Evolutionary conservation across 2,329 filamentous ascomycete species (phyloP).

Genomic region (Exophiala calicioides): DNA sequence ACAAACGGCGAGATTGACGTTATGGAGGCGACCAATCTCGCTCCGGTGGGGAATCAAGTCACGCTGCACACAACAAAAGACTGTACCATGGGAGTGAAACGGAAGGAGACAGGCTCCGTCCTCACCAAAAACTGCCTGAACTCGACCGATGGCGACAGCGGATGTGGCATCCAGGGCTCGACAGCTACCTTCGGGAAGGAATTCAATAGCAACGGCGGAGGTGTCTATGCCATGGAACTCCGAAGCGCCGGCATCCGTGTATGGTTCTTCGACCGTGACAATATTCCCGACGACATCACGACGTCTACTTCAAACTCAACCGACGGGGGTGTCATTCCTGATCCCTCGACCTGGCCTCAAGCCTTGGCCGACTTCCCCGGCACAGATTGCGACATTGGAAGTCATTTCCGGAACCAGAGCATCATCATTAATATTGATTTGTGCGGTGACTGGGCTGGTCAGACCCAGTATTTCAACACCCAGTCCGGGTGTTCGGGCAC

Average conservation of each 20-base stretch:
- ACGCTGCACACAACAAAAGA: conserved; percentile 51
- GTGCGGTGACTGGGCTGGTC: conserved; percentile 58
- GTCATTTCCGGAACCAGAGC: conserved; percentile 65
- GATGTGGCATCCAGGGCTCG: conserved; percentile 43
- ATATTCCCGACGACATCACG: conserved; percentile 49
- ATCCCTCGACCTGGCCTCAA: conserved; percentile 49
- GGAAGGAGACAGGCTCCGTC: conserved; percentile 52
- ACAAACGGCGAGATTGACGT: conserved; percentile 52
- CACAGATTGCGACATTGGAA: conserved; percentile 60
- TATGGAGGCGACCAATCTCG: conserved; percentile 56
- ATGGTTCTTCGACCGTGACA: conserved; percentile 57
- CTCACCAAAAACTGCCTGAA: conserved; percentile 52
- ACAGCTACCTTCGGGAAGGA: conserved; percentile 49
- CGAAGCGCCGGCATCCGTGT: conserved; percentile 69
- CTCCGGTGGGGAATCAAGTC: conserved; percentile 46
- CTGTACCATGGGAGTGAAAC: conserved; percentile 36
- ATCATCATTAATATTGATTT: conserved; percentile 68
- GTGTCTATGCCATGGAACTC: conserved; percentile 76
- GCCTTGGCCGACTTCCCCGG: conserved; percentile 55
- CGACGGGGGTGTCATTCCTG: conserved; percentile 47
- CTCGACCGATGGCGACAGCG: conserved; percentile 38
- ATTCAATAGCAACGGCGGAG: conserved; percentile 57
- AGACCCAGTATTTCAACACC: conserved; percentile 51
- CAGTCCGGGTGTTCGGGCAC: conserved; percentile 53
- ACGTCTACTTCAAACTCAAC: conserved; percentile 30